Percentiles rank a stretch among this genome's conserved stretches.
phyloP scores from a whole-genome alignment of 441 rosid genomes.

The Cnidoscolus chayamansa region DNA sequence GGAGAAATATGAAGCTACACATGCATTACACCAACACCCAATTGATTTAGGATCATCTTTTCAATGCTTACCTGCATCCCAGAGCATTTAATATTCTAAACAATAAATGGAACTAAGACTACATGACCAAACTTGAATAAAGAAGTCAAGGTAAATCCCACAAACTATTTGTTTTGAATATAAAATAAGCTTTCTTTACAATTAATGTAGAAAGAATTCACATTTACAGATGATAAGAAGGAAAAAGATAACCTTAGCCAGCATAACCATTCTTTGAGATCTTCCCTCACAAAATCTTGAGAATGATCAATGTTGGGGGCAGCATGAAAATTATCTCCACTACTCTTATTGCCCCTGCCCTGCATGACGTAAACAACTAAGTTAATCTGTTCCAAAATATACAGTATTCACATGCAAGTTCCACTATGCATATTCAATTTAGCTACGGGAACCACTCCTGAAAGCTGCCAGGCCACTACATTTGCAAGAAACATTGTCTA shows the following conservation, averaged over 20 bases:
- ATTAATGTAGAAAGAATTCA: neutral
- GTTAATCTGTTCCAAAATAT: constrained; percentile 5
- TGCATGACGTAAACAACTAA: constrained; percentile 35
- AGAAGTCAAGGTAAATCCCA: neutral
- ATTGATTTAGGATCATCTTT: neutral
- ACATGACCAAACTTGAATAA: neutral
- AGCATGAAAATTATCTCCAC: constrained; percentile 97
- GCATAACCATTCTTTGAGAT: constrained; percentile 85
- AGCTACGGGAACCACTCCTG: constrained; percentile 4
- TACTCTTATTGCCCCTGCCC: constrained; percentile 97
- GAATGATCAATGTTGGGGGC: constrained; percentile 99
- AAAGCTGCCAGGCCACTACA: neutral
- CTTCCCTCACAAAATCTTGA: constrained; percentile 91
- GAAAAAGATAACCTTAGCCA: constrained; percentile 72
- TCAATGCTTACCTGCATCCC: neutral
- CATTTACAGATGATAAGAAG: constrained; percentile 4
- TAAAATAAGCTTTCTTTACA: neutral
- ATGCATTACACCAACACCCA: neutral
- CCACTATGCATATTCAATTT: constrained; percentile 9
- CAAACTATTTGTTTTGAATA: neutral
- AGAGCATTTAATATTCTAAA: neutral
- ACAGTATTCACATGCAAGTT: constrained; percentile 2
- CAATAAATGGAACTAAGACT: neutral
- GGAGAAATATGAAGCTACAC: neutral
- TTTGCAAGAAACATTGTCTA: neutral